These are phyloP conservation scores for Begonia fuchsioides DNA, from an alignment of 306 rosid species.

Conservation along the genomic window DNA sequence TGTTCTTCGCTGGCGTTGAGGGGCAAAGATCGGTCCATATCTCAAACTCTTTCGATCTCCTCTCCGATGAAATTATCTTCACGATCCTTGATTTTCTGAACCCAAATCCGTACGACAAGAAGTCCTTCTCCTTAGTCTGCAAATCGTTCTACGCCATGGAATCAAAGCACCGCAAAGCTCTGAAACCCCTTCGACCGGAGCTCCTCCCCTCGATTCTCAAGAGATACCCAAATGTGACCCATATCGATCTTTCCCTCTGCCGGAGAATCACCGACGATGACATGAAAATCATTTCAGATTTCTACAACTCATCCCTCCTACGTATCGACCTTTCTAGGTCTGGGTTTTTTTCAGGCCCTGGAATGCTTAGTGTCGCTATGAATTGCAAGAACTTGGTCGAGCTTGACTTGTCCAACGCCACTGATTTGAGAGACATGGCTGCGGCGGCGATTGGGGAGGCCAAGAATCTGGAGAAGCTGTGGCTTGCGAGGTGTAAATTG, in stretches of 20 bases:
- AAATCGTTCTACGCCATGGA: conserved; percentile 42
- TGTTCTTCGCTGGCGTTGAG: conserved; percentile 26
- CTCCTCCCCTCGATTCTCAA: conserved; percentile 29
- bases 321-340: conserved; percentile 69
- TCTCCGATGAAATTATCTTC: conserved; percentile 67
- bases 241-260: conserved; percentile 56
- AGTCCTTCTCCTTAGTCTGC: conserved; percentile 56
- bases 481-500: conserved; percentile 63
- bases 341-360: conserved; percentile 38
- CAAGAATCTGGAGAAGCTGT: conserved; percentile 50
- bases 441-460: conserved; percentile 62
- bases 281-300: conserved; percentile 23
- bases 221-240: conserved; percentile 29
- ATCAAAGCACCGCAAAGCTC: conserved; percentile 52
- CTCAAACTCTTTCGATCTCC: conserved; percentile 29
- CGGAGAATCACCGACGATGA: conserved; percentile 38
- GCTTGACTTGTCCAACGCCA: conserved; percentile 69
- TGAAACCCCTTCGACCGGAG: conserved; percentile 54
- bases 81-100: conserved; percentile 44
- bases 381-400: conserved; percentile 47
- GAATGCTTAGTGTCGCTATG: conserved; percentile 27
- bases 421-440: conserved; percentile 51
- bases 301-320: conserved; percentile 26
- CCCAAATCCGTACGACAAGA: conserved; percentile 25
- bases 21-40: conserved; percentile 15